Conservation (phyloP, 2,329 filamentous ascomycete genomes). For the Xylaria hypoxylon region DNA sequence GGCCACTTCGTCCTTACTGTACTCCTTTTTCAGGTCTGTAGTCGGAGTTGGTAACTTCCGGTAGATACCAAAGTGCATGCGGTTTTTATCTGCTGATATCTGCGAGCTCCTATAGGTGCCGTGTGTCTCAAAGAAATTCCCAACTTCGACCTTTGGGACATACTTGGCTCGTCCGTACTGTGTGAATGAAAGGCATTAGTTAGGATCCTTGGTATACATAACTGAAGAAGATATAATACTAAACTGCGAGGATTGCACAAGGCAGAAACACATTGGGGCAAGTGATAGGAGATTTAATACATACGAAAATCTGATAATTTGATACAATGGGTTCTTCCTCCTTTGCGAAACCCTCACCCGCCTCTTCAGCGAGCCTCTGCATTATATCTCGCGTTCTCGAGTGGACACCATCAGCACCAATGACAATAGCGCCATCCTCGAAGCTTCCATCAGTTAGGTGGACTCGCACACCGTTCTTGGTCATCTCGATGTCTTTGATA, state of each 20-base stretch:
- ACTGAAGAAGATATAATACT: neutral
- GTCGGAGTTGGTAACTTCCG: slow-evolving; percentile 25
- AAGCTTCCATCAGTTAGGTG: slow-evolving; percentile 32
- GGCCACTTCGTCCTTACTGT: slow-evolving; percentile 31
- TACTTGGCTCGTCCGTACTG: slow-evolving; percentile 35
- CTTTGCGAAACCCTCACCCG: slow-evolving; percentile 17
- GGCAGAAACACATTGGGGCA: neutral
- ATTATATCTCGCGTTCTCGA: slow-evolving; percentile 33
- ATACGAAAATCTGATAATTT: slow-evolving; percentile 36
- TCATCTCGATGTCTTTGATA: slow-evolving; percentile 29
- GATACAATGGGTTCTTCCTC: slow-evolving; percentile 31
- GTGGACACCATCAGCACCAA: slow-evolving; percentile 38
- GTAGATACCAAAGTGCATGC: slow-evolving; percentile 37
- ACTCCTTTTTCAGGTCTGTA: slow-evolving; percentile 24
- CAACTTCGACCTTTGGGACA: slow-evolving; percentile 15
- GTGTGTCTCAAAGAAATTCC: slow-evolving; percentile 36
- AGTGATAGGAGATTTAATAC: neutral
- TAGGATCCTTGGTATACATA: neutral
- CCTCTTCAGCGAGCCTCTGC: slow-evolving; percentile 31
- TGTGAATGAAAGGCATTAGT: neutral
- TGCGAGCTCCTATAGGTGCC: slow-evolving; percentile 33
- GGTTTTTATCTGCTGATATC: slow-evolving; percentile 27
- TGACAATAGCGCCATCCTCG: slow-evolving; percentile 38
- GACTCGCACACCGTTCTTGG: slow-evolving; percentile 33
- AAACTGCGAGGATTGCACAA: neutral